Evolutionary conservation across 2,329 filamentous ascomycete species (phyloP), one percentile per base, ranked within the genome.

Genomic region (Pyrenophora teres): DNA sequence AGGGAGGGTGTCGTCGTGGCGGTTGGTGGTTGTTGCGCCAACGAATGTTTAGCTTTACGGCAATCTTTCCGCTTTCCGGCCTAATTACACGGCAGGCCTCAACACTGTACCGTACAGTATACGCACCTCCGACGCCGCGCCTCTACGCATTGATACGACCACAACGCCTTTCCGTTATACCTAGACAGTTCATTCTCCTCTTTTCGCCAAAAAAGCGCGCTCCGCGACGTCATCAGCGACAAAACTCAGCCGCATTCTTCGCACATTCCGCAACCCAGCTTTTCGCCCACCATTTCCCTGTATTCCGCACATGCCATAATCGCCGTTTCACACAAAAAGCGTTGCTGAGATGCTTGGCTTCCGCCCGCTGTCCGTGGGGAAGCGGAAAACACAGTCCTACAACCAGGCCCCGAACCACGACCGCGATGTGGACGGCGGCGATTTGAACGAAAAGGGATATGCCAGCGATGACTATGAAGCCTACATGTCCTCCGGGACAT

Each of bases 391-490:
- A 32, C 66, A 68, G 31, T 54, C 64, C 19, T 71, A 72, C 62
- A 65, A 65, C 40, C 55, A 68, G 38, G 59, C 69, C 16, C 63
- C 67, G 3, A 37, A 53, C 31, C 52, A 64, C 50, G 66, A 70
- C 38, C 61, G 70, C 52, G 65, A 74, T 50, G 50, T 68, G 33
- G 71, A 72, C 42, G 63, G 71, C 38, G 63, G 56, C 50, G 63
- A 68, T 39, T 68, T 70, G 56, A 60, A 70, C 39, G 77, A 78
- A 56, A 78, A 78, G 54, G 67, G 63, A 44, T 70, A 68, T 40
- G 59, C 62, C n/a, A 69, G 70, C 62, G 68, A 70, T 51, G 65
- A 67, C 44, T 67, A 64, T 39, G 67, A 64, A 27, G 67, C 68
- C 60, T 69, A 70, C 45, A 60, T 65, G 44, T 72, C 71, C 33